Evolutionary conservation across 441 rosid genomes (phyloP), one percentile per base, ranked within the genome.

Genomic region (Adansonia madagascariensis): DNA sequence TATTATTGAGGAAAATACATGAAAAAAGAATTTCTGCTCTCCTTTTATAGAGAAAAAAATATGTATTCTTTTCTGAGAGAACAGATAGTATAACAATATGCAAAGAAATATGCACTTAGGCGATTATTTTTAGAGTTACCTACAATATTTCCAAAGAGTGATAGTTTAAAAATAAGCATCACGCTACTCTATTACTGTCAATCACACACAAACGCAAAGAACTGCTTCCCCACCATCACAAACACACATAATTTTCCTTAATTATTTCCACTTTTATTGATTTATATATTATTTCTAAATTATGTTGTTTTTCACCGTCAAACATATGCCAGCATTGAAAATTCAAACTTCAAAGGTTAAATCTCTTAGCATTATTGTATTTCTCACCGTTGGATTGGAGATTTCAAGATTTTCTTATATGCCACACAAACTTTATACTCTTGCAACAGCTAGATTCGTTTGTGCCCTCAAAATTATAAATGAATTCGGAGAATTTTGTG

Each of bases 141-240:
- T 0, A 5, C 18, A n/a, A 52, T 52, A 52, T 15, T 52, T 52
- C 57, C 57, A 4, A 52, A 52, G 57, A 52, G 17, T 12, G 55
- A n/a, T 52, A 52, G 5, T 52, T 52, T 52, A 52, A 47, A 65
- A 10, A 17, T 65, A 18, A 65, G 71, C 71, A 17, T 65, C 71
- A 35, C 14, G 11, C 9, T 20, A 39, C 6, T 64, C 24, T 41
- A 6, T 63, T 46, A 63, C 47, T 63, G 44, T 1, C 46, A 63
- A 44, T 39, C 20, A 15, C 50, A 65, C 22, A 46, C 15, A 41
- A 17, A n/a, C 70, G 4, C 70, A 65, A 8, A 41, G 71, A 10
- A 41, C 18, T 6, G 8, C 18, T 4, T 8, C 27, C 50, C 11
- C 10, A 3, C 10, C 24, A 20, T 47, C 35, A 6, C 55, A 47